Evolutionary conservation across 2,329 filamentous ascomycete genomes (phyloP), one percentile per base, ranked within the genome.

Genomic region (Phyllosticta ampelicida): DNA sequence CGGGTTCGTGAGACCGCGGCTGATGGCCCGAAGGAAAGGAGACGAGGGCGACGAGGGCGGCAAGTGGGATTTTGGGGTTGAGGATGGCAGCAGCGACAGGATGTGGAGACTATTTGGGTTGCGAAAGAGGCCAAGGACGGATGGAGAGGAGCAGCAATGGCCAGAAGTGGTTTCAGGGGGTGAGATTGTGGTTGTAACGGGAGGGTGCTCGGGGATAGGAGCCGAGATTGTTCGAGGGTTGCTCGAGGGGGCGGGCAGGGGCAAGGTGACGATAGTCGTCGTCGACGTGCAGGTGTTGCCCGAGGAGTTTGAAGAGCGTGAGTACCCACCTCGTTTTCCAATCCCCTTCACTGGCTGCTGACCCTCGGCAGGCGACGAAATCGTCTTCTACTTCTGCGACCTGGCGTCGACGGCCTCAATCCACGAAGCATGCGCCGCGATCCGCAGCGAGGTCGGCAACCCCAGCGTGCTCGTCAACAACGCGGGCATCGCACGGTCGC

Each of bases 231-330:
- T 68, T 28, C 67, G 65, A 55, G 59, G 60, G 2, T 67, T 68
- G 54, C 53, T 61, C 8, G 60, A 62, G 29, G 51, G 60, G 16
- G 80, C 79, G 1, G 74, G 85, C 60, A 84, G 9, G 30, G 58
- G 56, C 1, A 44, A 44, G 13, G 65, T 67, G 11, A 59, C 63
- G 48, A 64, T 70, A 6, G 61, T 67, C 9, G 65, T 63, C 0
- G 36, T 70, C 4, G 67, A 69, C 52, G 48, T 68, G 18, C 53
- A 50, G 19, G 54, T 56, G 4, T 64, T 68, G 48, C 67, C 67
- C 1, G 23, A 29, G 1, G 67, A 68, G 55, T 59, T 69, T 18
- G 60, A 60, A 28, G 59, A 48, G 21, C 53, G 65, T 66, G 55
- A 60, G 65, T 63, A 20, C 55, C 9, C 21, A 11, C 3, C 16